Percentiles rank a stretch among this genome's conserved stretches.
Evolutionary conservation across 2,329 filamentous ascomycete genomes (phyloP).

Genomic region (Fusarium sp.): DNA sequence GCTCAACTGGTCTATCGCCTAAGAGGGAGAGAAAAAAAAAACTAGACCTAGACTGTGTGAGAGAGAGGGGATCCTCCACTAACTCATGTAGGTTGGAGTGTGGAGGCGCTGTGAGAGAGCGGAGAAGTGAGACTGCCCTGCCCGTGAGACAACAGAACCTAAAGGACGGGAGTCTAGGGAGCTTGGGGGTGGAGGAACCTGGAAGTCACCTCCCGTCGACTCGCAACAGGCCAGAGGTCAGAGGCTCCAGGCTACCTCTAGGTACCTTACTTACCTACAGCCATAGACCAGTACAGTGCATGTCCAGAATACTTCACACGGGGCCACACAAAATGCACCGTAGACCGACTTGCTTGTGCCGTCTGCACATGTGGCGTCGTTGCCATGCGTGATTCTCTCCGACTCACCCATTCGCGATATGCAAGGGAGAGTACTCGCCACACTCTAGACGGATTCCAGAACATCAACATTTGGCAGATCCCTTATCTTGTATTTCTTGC

Average conservation of each 20-base stretch:
- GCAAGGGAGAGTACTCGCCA: conserved; percentile 40
- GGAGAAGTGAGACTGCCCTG: conserved; percentile 42
- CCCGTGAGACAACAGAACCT: conserved; percentile 42
- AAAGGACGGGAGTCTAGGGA: conserved; percentile 32
- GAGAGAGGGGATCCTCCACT: conserved; percentile 43
- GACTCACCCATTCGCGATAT: conserved; percentile 30
- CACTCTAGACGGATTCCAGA: conserved; percentile 43
- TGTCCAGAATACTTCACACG: neutral
- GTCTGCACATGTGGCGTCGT: conserved; percentile 36
- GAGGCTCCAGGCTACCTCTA: too few relatives aligned
- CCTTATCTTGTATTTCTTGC: conserved; percentile 19
- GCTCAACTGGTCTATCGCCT: conserved; percentile 49
- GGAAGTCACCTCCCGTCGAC: neutral
- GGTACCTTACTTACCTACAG: too few relatives aligned
- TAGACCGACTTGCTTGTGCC: neutral
- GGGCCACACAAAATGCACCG: conserved; percentile 8
- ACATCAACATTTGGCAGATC: conserved; percentile 33
- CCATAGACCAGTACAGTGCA: conserved; percentile 37
- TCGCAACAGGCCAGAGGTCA: too few relatives aligned
- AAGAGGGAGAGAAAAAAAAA: conserved; percentile 30
- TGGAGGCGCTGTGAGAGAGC: conserved; percentile 44
- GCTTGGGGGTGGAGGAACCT: conserved; percentile 1
- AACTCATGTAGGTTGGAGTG: conserved; percentile 30
- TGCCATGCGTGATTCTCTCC: conserved; percentile 34
- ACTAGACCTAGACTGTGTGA: conserved; percentile 39